phyloP scores from a whole-genome alignment of 176 grass and related monocot species.

The Puya raimondii region DNA sequence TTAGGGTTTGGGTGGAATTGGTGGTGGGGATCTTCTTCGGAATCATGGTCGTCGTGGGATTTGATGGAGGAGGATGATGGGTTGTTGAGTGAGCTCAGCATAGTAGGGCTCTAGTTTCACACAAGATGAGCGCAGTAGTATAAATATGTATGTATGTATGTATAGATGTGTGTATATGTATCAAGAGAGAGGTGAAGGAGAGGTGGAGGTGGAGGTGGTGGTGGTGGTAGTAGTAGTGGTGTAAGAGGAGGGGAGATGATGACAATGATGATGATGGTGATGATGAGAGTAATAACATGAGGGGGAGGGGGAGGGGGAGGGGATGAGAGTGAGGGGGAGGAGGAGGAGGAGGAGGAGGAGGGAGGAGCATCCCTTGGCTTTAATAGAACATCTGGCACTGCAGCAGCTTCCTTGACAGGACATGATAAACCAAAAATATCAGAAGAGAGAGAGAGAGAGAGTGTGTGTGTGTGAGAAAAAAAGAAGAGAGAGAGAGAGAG shows the following conservation, averaged over 20 bases:
- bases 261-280: conserved; percentile 16
- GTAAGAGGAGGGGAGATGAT: conserved; percentile 12
- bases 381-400: conserved; percentile 69
- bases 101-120: conserved; percentile 30
- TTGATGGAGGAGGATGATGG: no score
- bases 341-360: conserved; percentile 19
- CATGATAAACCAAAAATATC: conserved; percentile 95
- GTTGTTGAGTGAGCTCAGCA: conserved; percentile 67
- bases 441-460: conserved; percentile 20
- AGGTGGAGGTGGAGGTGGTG: background rate
- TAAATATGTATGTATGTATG: no score
- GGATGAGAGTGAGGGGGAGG: conserved; percentile 23
- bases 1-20: no score
- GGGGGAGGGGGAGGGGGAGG: background rate
- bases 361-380: conserved; percentile 35
- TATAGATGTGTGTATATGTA: no score
- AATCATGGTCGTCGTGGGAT: conserved; percentile 37
- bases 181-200: background rate
- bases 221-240: background rate
- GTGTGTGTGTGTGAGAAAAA: no score
- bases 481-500: background rate
- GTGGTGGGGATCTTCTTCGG: conserved; percentile 7
- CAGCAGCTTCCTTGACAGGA: conserved; percentile 94
- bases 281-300: conserved; percentile 15
- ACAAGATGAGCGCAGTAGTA: no score